Percentiles rank a stretch among this genome's conserved stretches.
Evolutionary conservation across 306 rosid species (phyloP).

Genomic region (Prunus mongolica): DNA sequence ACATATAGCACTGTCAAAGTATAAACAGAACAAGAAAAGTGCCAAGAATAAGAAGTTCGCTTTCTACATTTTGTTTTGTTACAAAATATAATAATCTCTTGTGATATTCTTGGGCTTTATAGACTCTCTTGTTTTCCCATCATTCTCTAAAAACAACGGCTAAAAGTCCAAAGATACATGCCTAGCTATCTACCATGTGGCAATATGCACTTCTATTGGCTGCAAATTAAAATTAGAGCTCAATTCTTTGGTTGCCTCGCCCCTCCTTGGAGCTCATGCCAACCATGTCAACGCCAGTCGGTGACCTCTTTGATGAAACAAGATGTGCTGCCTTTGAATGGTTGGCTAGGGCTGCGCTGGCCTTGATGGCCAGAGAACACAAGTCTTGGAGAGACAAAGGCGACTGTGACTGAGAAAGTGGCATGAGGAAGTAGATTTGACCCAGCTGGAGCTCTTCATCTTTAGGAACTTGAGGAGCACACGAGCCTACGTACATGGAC

Average conservation of each 20-base stretch:
- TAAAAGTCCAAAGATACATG: neutral
- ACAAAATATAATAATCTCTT: no score
- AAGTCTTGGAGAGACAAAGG: slow-evolving; percentile 51
- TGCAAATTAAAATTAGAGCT: neutral
- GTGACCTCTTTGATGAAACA: neutral
- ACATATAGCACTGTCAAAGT: no score
- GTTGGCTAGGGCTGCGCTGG: slow-evolving; percentile 45
- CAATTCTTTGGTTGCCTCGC: slow-evolving; percentile 15
- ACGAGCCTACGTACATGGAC: slow-evolving; percentile 41
- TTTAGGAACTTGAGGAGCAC: slow-evolving; percentile 21
- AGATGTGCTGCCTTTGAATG: neutral
- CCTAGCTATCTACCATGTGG: neutral
- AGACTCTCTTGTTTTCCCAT: neutral
- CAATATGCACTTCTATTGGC: no score
- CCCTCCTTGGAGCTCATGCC: neutral
- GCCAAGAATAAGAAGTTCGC: no score
- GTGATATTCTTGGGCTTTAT: neutral
- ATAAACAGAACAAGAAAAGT: no score
- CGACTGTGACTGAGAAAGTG: slow-evolving; percentile 23
- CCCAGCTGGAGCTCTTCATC: slow-evolving; percentile 52
- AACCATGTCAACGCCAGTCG: neutral
- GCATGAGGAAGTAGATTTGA: slow-evolving; percentile 52
- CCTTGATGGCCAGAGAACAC: slow-evolving; percentile 50
- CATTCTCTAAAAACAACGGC: neutral
- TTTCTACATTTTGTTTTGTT: no score